Percentiles rank a stretch among this genome's conserved stretches.
Evolutionary conservation across 805 yeast genomes (phyloP).

Genomic region (Ogataea polymorpha): DNA sequence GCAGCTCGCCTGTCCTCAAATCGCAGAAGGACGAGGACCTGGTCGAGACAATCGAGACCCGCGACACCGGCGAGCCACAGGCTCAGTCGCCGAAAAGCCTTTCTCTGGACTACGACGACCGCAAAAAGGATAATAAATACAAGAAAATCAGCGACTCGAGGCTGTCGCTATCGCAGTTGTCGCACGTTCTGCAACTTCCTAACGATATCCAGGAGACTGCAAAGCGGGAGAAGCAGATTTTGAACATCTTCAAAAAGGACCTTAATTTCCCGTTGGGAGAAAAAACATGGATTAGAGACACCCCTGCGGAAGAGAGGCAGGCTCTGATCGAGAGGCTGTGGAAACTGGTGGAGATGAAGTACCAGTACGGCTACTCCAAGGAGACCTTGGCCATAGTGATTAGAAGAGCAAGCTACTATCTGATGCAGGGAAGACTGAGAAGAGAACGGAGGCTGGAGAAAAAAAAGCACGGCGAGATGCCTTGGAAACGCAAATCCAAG

Average conservation of each 20-base stretch:
- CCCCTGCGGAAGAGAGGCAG: conserved; percentile 50
- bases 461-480: conserved; percentile 27
- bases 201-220: conserved; percentile 53
- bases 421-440: conserved; percentile 76
- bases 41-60: neutral
- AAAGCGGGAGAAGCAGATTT: conserved; percentile 49
- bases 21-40: conserved; percentile 14
- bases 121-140: conserved; percentile 15
- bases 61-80: conserved; percentile 1
- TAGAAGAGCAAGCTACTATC: conserved; percentile 74
- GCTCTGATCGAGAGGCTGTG: conserved; percentile 47
- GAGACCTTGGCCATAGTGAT: conserved; percentile 66
- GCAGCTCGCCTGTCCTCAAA: conserved; percentile 19
- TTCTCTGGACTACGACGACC: conserved; percentile 5
- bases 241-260: conserved; percentile 50
- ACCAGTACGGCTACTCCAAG: conserved; percentile 49
- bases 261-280: conserved; percentile 73
- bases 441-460: conserved; percentile 56
- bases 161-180: conserved; percentile 53
- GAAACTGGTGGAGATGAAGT: conserved; percentile 43
- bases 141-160: conserved; percentile 45
- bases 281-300: conserved; percentile 83
- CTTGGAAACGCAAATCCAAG: conserved; percentile 16
- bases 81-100: conserved; percentile 5
- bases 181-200: conserved; percentile 47